These are phyloP conservation scores for Syncephalastrum racemosum DNA, from an alignment of 371 early-diverging fungal genomes.

Conservation along the genomic window DNA sequence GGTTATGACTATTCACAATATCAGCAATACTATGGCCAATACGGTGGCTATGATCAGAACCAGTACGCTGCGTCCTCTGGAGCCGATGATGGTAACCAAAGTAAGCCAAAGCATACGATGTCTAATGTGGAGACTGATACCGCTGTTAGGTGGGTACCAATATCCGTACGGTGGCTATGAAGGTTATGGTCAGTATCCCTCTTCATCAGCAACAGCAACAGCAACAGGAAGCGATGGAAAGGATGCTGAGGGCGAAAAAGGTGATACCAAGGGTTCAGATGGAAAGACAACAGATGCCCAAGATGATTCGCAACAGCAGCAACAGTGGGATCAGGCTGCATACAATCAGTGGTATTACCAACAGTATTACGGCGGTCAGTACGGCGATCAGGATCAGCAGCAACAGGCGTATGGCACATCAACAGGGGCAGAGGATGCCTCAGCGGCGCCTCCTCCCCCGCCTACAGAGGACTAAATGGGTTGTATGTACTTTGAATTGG, in stretches of 20 bases:
- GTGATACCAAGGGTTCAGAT: constrained; percentile 12
- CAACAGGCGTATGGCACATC: neutral
- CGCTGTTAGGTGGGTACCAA: constrained; percentile 3
- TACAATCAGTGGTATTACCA: constrained; percentile 48
- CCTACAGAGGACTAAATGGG: too few species aligned
- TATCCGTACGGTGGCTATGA: constrained; percentile 30
- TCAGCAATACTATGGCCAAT: constrained; percentile 43
- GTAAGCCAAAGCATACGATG: constrained; percentile 8
- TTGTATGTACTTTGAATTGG: too few species aligned
- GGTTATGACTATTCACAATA: constrained; percentile 43
- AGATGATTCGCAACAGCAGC: constrained; percentile 17
- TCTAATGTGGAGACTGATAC: too few species aligned
- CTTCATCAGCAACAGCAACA: constrained; percentile 9
- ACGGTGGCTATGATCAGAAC: constrained; percentile 29
- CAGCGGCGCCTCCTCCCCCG: too few species aligned
- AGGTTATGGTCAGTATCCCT: constrained; percentile 25
- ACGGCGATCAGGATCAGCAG: constrained; percentile 12
- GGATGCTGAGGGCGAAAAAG: constrained; percentile 5
- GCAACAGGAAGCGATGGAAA: neutral
- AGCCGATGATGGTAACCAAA: constrained; percentile 7
- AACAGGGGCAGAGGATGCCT: too few species aligned
- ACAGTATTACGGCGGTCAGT: constrained; percentile 42
- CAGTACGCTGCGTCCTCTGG: constrained; percentile 6
- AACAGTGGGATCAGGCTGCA: constrained; percentile 38
- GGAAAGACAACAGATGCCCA: constrained; percentile 38